These are phyloP conservation scores for Solanum lycopersicoides DNA, from an alignment of 257 asterid genomes.

Conservation along the genomic window DNA sequence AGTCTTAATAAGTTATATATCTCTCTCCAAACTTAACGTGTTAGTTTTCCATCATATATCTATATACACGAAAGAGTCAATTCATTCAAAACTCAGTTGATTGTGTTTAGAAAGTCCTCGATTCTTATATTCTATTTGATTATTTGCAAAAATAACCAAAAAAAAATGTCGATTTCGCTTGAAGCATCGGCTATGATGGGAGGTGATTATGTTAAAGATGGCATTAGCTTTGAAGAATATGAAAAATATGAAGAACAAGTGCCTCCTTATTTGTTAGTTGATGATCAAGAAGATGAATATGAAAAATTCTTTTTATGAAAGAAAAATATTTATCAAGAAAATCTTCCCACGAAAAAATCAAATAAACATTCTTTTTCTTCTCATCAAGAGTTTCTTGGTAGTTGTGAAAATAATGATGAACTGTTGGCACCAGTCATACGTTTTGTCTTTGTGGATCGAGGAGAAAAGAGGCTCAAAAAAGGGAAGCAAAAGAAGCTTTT, in stretches of 20 bases:
- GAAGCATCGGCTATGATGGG: conserved; percentile 54
- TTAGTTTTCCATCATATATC: neutral
- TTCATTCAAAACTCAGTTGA: neutral
- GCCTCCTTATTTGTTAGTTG: neutral
- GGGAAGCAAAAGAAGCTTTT: neutral
- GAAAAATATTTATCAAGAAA: neutral
- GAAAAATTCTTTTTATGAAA: neutral
- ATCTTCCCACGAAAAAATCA: neutral
- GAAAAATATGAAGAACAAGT: neutral
- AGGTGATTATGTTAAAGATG: conserved; percentile 12
- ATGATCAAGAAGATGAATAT: neutral
- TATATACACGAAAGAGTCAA: neutral
- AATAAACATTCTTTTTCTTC: neutral
- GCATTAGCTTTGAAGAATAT: neutral
- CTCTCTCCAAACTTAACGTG: neutral
- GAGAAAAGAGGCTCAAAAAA: neutral
- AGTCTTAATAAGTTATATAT: neutral
- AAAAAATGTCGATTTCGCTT: conserved; percentile 22
- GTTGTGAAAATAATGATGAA: neutral
- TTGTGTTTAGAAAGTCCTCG: neutral
- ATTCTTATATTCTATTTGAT: neutral
- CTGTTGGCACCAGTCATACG: neutral
- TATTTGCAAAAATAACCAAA: neutral
- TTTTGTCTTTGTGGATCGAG: neutral
- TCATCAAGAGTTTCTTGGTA: neutral